Evolutionary conservation across 805 yeast species (phyloP).

Genomic region (Blastobotrys attinorum): DNA sequence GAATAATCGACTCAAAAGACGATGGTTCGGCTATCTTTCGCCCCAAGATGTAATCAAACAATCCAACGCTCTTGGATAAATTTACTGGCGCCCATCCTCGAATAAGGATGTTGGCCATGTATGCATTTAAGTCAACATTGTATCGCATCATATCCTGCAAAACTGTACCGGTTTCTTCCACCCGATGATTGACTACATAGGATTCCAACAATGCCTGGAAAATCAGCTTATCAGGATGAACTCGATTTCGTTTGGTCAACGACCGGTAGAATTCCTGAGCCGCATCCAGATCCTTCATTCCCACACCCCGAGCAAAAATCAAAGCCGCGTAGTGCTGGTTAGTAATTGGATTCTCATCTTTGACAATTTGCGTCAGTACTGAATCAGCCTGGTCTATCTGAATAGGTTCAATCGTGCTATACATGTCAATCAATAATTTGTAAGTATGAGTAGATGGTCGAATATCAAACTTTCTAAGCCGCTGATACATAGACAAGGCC

Average conservation of each 20-base stretch:
- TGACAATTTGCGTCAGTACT: conserved; percentile 27
- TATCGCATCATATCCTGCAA: conserved; percentile 28
- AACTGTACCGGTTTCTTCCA: conserved; percentile 25
- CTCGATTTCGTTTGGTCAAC: conserved; percentile 23
- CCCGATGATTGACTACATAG: conserved; percentile 28
- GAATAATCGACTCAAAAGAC: conserved; percentile 28
- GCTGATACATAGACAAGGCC: conserved; percentile 27
- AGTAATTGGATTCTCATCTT: conserved; percentile 23
- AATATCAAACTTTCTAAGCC: conserved; percentile 20
- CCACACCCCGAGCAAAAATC: conserved; percentile 33
- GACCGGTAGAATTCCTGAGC: conserved; percentile 30
- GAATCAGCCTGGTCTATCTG: conserved; percentile 30
- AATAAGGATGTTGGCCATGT: conserved; percentile 29
- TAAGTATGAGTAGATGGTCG: conserved; percentile 33
- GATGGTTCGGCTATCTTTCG: conserved; percentile 26
- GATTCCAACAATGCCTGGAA: conserved; percentile 35
- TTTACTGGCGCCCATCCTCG: conserved; percentile 30
- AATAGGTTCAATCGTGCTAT: conserved; percentile 26
- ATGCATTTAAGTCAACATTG: conserved; percentile 26
- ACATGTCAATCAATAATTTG: conserved; percentile 32
- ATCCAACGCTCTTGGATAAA: conserved; percentile 19
- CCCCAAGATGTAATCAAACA: conserved; percentile 23
- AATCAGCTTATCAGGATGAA: conserved; percentile 31
- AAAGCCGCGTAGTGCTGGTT: conserved; percentile 33
- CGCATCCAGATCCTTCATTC: conserved; percentile 25